These are phyloP conservation scores for Athelia sp. DNA, from an alignment of 1,284 basidiomycete genomes.

Conservation along the genomic window DNA sequence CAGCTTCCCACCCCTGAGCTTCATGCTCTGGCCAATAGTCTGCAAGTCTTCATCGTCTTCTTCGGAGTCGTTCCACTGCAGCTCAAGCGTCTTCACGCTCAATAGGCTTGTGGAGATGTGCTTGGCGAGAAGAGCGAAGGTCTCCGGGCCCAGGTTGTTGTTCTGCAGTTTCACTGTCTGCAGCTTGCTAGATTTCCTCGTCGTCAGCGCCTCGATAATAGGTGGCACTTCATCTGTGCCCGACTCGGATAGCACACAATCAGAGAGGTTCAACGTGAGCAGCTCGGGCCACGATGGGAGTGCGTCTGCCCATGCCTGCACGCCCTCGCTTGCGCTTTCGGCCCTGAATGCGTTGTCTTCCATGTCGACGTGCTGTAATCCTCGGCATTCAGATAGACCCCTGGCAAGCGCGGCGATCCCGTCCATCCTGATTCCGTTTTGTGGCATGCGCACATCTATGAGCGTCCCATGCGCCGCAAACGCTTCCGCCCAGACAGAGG, in stretches of 20 bases:
- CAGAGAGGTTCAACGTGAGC: conserved; percentile 82
- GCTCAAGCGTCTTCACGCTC: conserved; percentile 63
- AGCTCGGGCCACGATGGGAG: conserved; percentile 72
- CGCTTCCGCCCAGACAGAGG: conserved; percentile 81
- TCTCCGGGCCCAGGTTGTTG: conserved; percentile 77
- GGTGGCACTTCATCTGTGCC: conserved; percentile 50
- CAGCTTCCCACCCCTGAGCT: conserved; percentile 61
- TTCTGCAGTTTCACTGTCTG: conserved; percentile 82
- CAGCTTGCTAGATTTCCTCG: conserved; percentile 73
- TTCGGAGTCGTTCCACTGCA: conserved; percentile 86
- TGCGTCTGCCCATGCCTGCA: conserved; percentile 69
- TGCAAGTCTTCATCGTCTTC: conserved; percentile 77
- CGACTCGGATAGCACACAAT: conserved; percentile 81
- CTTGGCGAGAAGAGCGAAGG: conserved; percentile 64
- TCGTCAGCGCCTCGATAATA: conserved; percentile 59
- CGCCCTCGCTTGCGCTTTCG: conserved; percentile 43
- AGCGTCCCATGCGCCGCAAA: conserved; percentile 83
- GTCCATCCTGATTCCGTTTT: conserved; percentile 96
- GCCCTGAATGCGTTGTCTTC: conserved; percentile 95
- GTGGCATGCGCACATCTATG: conserved; percentile 86
- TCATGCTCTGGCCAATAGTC: conserved; percentile 61
- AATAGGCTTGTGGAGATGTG: conserved; percentile 59
- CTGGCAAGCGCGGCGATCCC: conserved; percentile 82
- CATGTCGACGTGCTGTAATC: conserved; percentile 80
- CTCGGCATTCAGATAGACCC: conserved; percentile 69